These are phyloP conservation scores for Suillus clintonianus DNA, from an alignment of 768 basidiomycete genomes.

Conservation along the genomic window DNA sequence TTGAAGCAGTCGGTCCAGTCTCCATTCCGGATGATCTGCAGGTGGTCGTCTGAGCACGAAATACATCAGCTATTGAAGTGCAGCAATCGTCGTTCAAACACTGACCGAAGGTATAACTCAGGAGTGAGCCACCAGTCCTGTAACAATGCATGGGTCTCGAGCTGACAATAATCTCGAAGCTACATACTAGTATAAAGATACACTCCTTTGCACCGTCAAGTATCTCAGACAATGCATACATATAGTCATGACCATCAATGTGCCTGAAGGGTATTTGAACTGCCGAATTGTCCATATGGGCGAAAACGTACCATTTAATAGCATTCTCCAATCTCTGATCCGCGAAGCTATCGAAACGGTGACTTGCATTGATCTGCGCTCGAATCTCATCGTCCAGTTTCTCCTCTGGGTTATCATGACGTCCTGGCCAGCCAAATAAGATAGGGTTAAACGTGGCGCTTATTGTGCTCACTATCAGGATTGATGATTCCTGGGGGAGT, in stretches of 20 bases:
- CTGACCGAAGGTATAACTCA: constrained; percentile 81
- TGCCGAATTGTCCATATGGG: not conserved
- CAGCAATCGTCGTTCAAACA: not conserved
- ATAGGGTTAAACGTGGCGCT: not conserved
- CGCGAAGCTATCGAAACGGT: constrained; percentile 89
- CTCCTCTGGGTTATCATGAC: constrained; percentile 80
- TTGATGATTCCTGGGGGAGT: constrained; percentile 31
- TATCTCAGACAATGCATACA: constrained; percentile 92
- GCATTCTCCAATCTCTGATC: constrained; percentile 64
- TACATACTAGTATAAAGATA: constrained; percentile 81
- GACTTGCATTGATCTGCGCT: constrained; percentile 70
- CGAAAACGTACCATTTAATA: constrained; percentile 71
- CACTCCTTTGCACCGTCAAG: constrained; percentile 78
- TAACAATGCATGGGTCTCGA: constrained; percentile 3
- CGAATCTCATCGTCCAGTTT: constrained; percentile 70
- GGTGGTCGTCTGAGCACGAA: constrained; percentile 62
- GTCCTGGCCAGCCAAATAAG: constrained; percentile 33
- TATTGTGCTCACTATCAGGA: constrained; percentile 31
- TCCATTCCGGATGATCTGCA: constrained; percentile 81
- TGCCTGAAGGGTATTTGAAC: constrained; percentile 49
- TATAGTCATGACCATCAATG: constrained; percentile 94
- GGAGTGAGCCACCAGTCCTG: constrained; percentile 95
- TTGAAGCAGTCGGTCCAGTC: constrained; percentile 82
- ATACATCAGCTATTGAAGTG: constrained; percentile 6
- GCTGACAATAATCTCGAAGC: not conserved